Base-by-base conservation (phyloP, 2,329 filamentous ascomycete species). In the Neonectria neomacrospora region DNA sequence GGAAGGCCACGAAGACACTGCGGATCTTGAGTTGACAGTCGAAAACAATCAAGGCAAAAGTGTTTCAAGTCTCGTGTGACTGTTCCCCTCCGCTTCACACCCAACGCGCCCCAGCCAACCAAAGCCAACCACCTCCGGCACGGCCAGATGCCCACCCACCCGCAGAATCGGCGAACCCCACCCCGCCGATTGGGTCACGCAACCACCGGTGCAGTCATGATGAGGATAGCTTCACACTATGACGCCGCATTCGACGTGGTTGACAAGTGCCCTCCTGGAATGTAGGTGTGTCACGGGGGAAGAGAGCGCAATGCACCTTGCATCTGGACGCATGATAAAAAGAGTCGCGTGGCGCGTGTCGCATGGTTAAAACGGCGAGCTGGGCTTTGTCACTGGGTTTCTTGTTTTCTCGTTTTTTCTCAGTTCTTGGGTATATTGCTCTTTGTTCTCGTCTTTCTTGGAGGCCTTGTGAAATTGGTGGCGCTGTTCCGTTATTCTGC, bases 181-280 rank as follows among this genome's bases (percentile, higher is more conserved):
- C 60, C 44, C 32, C 22, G 34, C 54, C 59, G 14, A 48, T 57
- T 53, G 54, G 59, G 54, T 57, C 60, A 62, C 60, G 52, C 48
- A 37, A 37, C 45, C 52, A 50, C 47, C 28, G n/a, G 10, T 10
- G 26, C 28, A 20, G 26, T 50, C 28, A n/a, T 32, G 28, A 32
- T 50, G 30, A 50, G 26, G 23, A 20, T 30, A 48, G 45, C n/a
- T n/a, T n/a, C n/a, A n/a, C n/a, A 41, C 20, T n/a, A 41, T n/a
- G 37, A 20, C 11, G 37, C 7, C 30, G 11, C 30, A 32, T 32
- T 32, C 30, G 30, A 32, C 30, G 28, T 30, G 28, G 28, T 30
- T 30, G 8, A 10, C 28, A 30, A 30, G 28, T 30, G 28, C 26
- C 39, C 39, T 45, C 10, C 34, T 54, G 37, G 23, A 14, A n/a